Conservation (phyloP, 139 green algal species). For the Auxenochlorella protothecoides region DNA sequence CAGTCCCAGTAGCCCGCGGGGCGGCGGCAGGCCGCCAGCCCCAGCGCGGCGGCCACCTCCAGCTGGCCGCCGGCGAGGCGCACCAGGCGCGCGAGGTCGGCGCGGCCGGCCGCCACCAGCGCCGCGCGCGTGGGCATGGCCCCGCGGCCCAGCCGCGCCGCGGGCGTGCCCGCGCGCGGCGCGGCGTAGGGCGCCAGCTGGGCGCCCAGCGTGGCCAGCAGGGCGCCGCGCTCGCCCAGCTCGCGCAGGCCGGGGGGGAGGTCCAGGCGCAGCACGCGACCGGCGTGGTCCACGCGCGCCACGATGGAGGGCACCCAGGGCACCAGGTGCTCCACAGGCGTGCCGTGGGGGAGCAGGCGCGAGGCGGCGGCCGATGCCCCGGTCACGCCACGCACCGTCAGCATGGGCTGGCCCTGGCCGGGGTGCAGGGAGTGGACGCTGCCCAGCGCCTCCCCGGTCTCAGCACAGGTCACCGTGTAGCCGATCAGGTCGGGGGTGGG, state of each 20-base stretch:
- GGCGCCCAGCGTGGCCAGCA: conserved; percentile 9
- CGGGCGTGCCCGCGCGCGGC: neutral
- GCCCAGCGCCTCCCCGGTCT: too few species aligned
- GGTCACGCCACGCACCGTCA: too few species aligned
- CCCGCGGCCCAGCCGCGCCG: conserved; percentile 7
- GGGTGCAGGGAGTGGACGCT: too few species aligned
- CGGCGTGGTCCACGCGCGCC: conserved; percentile 2
- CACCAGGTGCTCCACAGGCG: conserved; percentile 10
- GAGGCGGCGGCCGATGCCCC: too few species aligned
- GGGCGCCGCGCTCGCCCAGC: conserved; percentile 15
- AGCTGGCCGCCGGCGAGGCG: conserved; percentile 21
- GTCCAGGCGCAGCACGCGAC: conserved; percentile 5
- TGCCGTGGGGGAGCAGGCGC: too few species aligned
- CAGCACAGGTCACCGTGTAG: too few species aligned
- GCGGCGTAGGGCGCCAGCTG: conserved; percentile 8
- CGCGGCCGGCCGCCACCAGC: conserved; percentile 13
- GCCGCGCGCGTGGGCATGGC: conserved; percentile 19
- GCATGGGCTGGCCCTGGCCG: too few species aligned
- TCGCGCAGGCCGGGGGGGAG: conserved; percentile 19
- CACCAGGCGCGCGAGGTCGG: conserved; percentile 12
- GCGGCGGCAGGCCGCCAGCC: conserved; percentile 16
- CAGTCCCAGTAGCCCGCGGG: conserved; percentile 26
- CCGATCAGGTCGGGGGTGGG: too few species aligned
- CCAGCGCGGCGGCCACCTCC: conserved; percentile 16
- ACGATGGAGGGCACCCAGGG: conserved; percentile 12